Evolutionary conservation across 495 filamentous ascomycete genomes (phyloP), one percentile per base, ranked within the genome.

Genomic region (Aspergillus ellipticus): DNA sequence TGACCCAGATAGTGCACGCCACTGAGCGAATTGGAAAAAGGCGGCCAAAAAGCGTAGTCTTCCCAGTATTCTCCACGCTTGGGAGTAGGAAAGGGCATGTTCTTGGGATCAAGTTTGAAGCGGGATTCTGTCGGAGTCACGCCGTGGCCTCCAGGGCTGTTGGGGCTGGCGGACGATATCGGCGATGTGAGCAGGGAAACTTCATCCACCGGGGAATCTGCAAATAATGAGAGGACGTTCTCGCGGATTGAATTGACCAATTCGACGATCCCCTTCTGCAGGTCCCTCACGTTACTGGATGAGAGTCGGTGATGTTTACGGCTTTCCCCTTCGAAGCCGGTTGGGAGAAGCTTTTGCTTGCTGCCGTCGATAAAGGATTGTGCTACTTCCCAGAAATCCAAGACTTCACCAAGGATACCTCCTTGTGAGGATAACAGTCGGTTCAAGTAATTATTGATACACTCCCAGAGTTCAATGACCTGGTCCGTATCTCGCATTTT

Each of bases 11-110:
- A 96, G 66, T 95, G 82, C 6, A 91, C 86, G 8, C 87, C 92
- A 58, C 91, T 90, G 15, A 98, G 70, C 0, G 92, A 91, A 64
- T 96, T 97, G 5, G 91, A 87, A 61, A 87, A 86, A 0, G 94
- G 94, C 2, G 95, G 91, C 89, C 95, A 96, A 71, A 98, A 98
- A 0, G 94, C 93, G 73, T 87, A 97, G 43, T 89, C 92, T 69
- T 97, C 95, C 89, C 92, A 92, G 5, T 86, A 60, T 63, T 96
- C 90, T 29, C 90, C 92, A 31, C 78, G 77, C 58, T 76, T 86
- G 1, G 89, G 88, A 0, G 85, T 88, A 1, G 85, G 83, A n/a
- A 90, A 86, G 6, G 90, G 90, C 2, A 86, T 72, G 52, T 90
- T 90, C 57, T 82, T 87, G 0, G 83, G 75, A 65, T 93, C 89